Percentiles rank a stretch among this genome's conserved stretches.
These are phyloP conservation scores for Coemansia sp. DNA, from an alignment of 192 early-diverging fungal species.

Conservation along the genomic window DNA sequence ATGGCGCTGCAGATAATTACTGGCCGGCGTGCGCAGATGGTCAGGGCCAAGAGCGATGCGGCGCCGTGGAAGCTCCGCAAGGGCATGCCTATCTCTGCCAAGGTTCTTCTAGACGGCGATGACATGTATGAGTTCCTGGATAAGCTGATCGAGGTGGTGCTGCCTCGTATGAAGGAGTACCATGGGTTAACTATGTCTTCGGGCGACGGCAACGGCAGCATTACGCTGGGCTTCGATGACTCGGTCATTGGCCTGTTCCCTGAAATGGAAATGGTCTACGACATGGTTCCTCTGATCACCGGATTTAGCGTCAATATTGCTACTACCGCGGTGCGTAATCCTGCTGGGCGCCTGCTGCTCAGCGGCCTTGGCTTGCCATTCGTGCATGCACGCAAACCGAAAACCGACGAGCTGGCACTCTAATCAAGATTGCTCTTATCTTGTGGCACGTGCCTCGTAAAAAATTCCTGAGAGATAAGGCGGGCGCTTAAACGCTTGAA, in stretches of 20 bases:
- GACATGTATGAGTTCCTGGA: constrained; percentile 93
- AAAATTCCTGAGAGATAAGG: constrained; percentile 1
- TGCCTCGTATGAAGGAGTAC: constrained; percentile 93
- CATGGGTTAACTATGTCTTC: constrained; percentile 67
- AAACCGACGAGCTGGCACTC: constrained; percentile 19
- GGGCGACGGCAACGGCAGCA: constrained; percentile 78
- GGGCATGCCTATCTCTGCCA: constrained; percentile 88
- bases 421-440: constrained; percentile 3
- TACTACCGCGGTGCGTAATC: constrained; percentile 76
- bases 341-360: constrained; percentile 75
- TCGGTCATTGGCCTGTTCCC: constrained; percentile 89
- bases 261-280: constrained; percentile 95
- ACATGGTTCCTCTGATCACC: constrained; percentile 86
- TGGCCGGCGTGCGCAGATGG: constrained; percentile 71
- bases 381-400: constrained; percentile 49
- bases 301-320: constrained; percentile 83
- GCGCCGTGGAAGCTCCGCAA: constrained; percentile 84
- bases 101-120: constrained; percentile 75
- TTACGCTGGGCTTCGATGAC: constrained; percentile 80
- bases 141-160: constrained; percentile 89
- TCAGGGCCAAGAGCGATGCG: constrained; percentile 76
- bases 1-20: constrained; percentile 90
- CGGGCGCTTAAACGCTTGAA: background rate
- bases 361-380: constrained; percentile 90
- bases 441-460: constrained; percentile 5